Base-by-base conservation (phyloP, 257 asterid species). In the Jaltomata sinuosa region DNA sequence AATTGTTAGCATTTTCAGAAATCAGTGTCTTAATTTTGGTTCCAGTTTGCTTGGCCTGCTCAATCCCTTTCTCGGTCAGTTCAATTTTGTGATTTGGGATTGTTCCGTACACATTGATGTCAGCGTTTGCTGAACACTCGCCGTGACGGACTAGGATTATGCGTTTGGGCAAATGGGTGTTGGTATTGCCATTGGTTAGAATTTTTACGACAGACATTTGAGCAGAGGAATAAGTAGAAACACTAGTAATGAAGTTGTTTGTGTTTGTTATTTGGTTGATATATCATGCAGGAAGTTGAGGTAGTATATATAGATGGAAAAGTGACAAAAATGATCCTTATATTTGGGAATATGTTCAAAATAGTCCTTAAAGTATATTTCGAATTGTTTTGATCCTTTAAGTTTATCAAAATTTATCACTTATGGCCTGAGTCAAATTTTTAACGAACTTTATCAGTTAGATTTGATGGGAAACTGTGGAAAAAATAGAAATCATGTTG, bases 141-240 rank as follows among this genome's bases (percentile, higher is more conserved):
- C 91, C 91, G 9, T 87, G 91, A 4, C 91, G 88, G 6, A 89
- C 83, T 5, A 89, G 80, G 59, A 89, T 89, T 77, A 87, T 85
- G 11, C 91, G 87, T 72, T 76, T 88, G 11, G 91, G 91, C 8
- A 84, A 81, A 55, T 61, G 53, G 8, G 0, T 10, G 45, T 10
- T 11, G 11, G 36, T 59, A 9, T 42, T 19, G 36, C 83, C 83
- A 21, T 80, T 80, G 53, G 18, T 80, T 19, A 3, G 18, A 3
- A 40, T 81, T 45, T 55, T 25, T 1, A 2, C 25, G 3, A 15
- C 29, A 38, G 55, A 55, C 55, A 81, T 45, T 54, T 54, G 8
- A 15, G 52, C 27, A 57, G 25, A 80, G 14, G 27, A 11, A 6
- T 12, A 3, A 29, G 18, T 12, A 74, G 12, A 25, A 12, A 12